Evolutionary conservation across 768 basidiomycete genomes (phyloP), one percentile per base, ranked within the genome.

Genomic region (Suillus subalutaceus): DNA sequence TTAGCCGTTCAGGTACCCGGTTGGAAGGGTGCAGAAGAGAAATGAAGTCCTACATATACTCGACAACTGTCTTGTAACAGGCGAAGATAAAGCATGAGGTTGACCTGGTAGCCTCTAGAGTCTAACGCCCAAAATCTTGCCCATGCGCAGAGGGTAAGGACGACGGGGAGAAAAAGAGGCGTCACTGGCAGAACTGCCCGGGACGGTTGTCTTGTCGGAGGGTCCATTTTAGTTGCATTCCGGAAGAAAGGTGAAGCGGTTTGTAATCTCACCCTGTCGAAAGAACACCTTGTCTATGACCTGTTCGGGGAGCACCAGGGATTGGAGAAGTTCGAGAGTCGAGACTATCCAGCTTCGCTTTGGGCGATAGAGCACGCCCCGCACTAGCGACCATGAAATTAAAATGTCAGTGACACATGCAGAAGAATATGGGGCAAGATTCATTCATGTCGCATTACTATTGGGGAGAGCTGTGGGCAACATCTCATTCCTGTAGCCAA

Each of bases 1-100:
- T 55, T 55, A 55, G 53, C 53, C 53, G 26, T 52, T 30, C 53
- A 55, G 53, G 53, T 18, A 55, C 53, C 53, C 53, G 53, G 16
- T 32, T 55, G 4, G 26, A 32, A 55, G 13, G 50, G 50, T 53
- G 15, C 26, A 30, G 52, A 30, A 30, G 53, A 20, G 32, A 55
- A 8, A 55, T 55, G 16, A 53, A 55, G 32, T 32, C 9, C 50
- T 26, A 26, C 50, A 15, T 15, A 52, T 26, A 15, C 50, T 53
- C 30, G 6, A 23, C 23, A 4, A 50, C 10, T n/a, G 50, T 53
- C 50, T 50, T 50, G 23, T 26, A 26, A 50, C 26, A 26, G 13
- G 48, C 18, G 20, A 44, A 20, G 20, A 12, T 48, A 48, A 48
- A 52, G 50, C 8, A 52, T 2, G 26, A 30, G 7, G 50, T 26